A percentile compares a stretch with the other conserved stretches of the same genome.
phyloP scores from a whole-genome alignment of 1,139 yeast species.

The Geotrichum siamense region DNA sequence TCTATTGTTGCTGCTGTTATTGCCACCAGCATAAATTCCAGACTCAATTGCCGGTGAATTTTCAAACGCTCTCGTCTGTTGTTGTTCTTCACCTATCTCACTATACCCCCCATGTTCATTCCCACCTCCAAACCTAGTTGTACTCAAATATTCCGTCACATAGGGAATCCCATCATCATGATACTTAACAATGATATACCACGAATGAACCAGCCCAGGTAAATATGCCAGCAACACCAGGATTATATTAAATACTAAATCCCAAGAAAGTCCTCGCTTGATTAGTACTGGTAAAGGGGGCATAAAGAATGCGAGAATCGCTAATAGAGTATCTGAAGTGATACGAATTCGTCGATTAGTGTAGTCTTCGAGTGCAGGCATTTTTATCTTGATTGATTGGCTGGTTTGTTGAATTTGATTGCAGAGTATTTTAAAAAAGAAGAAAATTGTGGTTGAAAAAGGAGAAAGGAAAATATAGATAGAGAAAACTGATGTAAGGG shows the following conservation, averaged over 20 bases:
- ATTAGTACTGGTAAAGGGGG: constrained; percentile 72
- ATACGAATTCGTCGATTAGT: constrained; percentile 8
- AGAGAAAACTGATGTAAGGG: no score
- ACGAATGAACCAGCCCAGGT: constrained; percentile 53
- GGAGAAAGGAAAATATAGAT: no score
- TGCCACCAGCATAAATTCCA: constrained; percentile 1
- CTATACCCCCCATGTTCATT: constrained; percentile 6
- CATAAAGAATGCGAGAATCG: constrained; percentile 52
- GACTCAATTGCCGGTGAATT: constrained; percentile 1
- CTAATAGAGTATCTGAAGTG: constrained; percentile 43
- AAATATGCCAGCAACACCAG: constrained; percentile 56
- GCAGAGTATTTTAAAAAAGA: no score
- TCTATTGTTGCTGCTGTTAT: neutral
- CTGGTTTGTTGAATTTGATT: no score
- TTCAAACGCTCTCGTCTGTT: neutral
- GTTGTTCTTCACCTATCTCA: constrained; percentile 9
- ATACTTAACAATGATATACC: constrained; percentile 39
- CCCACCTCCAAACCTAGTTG: no score
- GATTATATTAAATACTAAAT: constrained; percentile 52
- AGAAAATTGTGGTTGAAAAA: no score
- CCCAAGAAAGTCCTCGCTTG: constrained; percentile 55
- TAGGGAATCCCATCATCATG: constrained; percentile 53
- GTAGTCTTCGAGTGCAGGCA: no score
- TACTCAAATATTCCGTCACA: constrained; percentile 10
- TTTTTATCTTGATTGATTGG: no score